Evolutionary conservation across 208 protist genomes (phyloP), one percentile per base, ranked within the genome.

Genomic region (Porcisia deanei): DNA sequence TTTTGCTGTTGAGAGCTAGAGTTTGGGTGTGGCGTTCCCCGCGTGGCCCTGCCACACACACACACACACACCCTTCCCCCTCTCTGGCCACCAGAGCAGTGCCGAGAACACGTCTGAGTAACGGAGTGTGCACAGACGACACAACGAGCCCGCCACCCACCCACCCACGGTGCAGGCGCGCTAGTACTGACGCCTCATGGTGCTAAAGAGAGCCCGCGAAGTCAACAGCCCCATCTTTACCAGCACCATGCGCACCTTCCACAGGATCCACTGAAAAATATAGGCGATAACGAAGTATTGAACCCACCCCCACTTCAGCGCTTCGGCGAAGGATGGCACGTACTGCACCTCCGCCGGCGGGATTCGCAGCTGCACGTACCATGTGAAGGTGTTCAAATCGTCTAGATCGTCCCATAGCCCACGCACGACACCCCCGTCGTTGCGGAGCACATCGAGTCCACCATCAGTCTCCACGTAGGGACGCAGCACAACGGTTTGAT

Each of bases 231-330:
- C 92, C 45, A 71, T 37, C 76, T 77, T 88, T 58, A 92, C 89
- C 8, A 92, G 22, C 9, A 94, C 14, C 52, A 90, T 88, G 67
- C 90, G 88, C 55, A 95, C 41, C 79, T 84, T 73, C 90, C 89
- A 95, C 39, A 97, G 59, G 43, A 94, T 39, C 88, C 87, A 92
- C 77, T 94, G 88, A 41, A 97, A 43, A 43, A 88, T 30, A 66
- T 88, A 94, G 54, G 85, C 90, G 74, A 95, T 89, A 67, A 78
- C 80, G 59, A 93, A 95, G 79, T 95, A 95, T 79, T 97, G 92
- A 39, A 97, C 78, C 90, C 90, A 97, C 20, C 76, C 89, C 88
- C 86, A 95, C 85, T 97, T 97, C 60, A 97, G 68, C 18, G 73
- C 65, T 80, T 95, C 90, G 58, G 76, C 75, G 73, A 83, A 89